A percentile compares a stretch with the other conserved stretches of the same genome.
Conservation (phyloP, 2,329 filamentous ascomycete species). For the Colletotrichum tabaci region DNA sequence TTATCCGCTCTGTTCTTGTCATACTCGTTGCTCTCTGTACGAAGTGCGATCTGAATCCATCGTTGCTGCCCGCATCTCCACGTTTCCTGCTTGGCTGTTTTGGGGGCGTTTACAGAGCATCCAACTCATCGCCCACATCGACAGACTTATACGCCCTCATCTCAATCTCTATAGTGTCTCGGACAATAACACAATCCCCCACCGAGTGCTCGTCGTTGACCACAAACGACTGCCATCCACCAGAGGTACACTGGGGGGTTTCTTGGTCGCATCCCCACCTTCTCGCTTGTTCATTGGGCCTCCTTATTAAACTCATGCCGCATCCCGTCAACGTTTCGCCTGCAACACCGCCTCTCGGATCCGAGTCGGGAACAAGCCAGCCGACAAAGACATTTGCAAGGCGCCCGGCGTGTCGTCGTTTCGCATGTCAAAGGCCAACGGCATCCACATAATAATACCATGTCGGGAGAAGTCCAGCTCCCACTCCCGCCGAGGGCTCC, state of each 20-base stretch:
- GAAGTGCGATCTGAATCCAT: slow-evolving; percentile 1
- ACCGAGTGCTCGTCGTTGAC: not conserved
- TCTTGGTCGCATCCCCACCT: slow-evolving; percentile 3
- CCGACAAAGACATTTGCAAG: slow-evolving; percentile 35
- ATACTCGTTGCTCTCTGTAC: not conserved
- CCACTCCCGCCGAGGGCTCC: slow-evolving; percentile 44
- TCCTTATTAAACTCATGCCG: slow-evolving; percentile 31
- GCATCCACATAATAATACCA: slow-evolving; percentile 41
- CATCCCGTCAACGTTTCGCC: slow-evolving; percentile 35
- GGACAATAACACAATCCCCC: slow-evolving; percentile 16
- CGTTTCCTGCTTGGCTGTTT: slow-evolving; percentile 7
- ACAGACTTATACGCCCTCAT: not conserved
- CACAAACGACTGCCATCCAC: not conserved
- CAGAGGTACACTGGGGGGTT: slow-evolving; percentile 5
- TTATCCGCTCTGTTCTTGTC: not conserved
- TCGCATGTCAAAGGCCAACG: slow-evolving; percentile 5
- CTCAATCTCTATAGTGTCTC: slow-evolving; percentile 25
- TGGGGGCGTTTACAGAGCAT: slow-evolving; percentile 1
- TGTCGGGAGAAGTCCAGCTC: slow-evolving; percentile 44
- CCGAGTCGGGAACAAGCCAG: slow-evolving; percentile 30
- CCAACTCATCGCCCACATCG: not conserved
- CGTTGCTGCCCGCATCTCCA: not conserved
- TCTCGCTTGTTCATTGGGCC: slow-evolving; percentile 31
- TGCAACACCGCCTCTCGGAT: slow-evolving; percentile 39
- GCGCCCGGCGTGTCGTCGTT: slow-evolving; percentile 17